Percentiles rank a stretch among this genome's conserved stretches.
Evolutionary conservation across 2,329 filamentous ascomycete genomes (phyloP).

Genomic region (Calonectria fujianensis): DNA sequence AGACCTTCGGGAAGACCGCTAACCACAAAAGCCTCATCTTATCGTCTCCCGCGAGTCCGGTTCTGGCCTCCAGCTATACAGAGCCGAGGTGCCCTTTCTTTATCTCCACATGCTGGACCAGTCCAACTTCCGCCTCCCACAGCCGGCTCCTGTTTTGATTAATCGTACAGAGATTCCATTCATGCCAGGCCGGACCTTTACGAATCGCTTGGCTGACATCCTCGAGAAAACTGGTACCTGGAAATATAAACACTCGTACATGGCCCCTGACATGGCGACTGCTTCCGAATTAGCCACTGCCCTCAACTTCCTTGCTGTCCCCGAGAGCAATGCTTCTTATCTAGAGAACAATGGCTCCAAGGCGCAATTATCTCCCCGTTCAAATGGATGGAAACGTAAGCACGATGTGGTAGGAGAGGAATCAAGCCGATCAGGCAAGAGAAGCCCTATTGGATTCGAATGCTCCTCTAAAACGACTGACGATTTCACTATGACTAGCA

Average conservation of each 20-base stretch:
- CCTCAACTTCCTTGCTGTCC: too few species aligned
- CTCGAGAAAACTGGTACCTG: neutral
- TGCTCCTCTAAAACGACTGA: neutral
- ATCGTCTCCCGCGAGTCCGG: neutral
- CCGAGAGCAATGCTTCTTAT: too few species aligned
- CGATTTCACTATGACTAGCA: neutral
- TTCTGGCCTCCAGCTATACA: neutral
- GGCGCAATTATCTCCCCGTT: neutral
- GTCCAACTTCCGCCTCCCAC: neutral
- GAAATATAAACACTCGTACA: neutral
- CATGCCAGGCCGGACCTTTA: neutral
- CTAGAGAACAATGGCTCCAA: accelerated
- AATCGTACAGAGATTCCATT: neutral
- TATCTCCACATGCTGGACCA: neutral
- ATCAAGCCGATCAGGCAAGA: neutral
- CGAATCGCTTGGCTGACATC: neutral
- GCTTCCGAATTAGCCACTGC: neutral
- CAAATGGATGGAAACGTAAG: neutral
- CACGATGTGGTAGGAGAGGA: neutral
- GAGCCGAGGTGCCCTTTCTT: neutral
- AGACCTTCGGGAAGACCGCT: neutral
- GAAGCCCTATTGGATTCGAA: neutral
- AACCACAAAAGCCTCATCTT: neutral
- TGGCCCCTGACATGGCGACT: neutral
- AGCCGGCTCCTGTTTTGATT: neutral